A percentile compares a stretch with the other conserved stretches of the same genome.
Conservation (phyloP, 2,329 filamentous ascomycete species). For the Nemania bipapillata region DNA sequence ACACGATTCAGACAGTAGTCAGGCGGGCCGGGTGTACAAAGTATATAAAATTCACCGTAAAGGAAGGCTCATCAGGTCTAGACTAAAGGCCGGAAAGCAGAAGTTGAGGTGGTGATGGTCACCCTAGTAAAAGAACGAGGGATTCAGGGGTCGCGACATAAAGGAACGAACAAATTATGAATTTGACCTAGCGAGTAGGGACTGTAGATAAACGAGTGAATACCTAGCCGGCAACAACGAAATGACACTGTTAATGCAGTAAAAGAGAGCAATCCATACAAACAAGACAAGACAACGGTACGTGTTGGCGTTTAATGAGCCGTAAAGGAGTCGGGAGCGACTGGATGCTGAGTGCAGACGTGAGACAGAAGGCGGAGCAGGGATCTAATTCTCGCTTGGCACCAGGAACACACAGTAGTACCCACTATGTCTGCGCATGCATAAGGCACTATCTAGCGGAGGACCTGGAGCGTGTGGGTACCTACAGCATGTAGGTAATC, state of each 20-base stretch:
- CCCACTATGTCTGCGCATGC: not conserved
- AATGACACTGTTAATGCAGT: constrained; percentile 14
- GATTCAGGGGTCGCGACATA: constrained; percentile 24
- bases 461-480: too few species aligned
- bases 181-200: constrained; percentile 1
- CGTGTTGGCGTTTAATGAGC: constrained; percentile 28
- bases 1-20: constrained; percentile 32
- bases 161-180: constrained; percentile 16
- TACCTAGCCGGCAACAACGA: constrained; percentile 11
- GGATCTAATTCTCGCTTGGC: constrained; percentile 13
- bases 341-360: constrained; percentile 24
- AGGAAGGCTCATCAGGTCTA: constrained; percentile 13
- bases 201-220: constrained; percentile 14
- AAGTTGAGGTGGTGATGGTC: not conserved
- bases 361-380: constrained; percentile 26
- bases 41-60: constrained; percentile 23
- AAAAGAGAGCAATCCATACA: constrained; percentile 21
- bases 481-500: too few species aligned
- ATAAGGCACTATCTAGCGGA: too few species aligned
- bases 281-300: not conserved
- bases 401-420: not conserved
- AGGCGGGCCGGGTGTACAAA: constrained; percentile 26
- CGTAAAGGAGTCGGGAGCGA: constrained; percentile 22
- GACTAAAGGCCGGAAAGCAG: constrained; percentile 10
- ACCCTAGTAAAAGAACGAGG: constrained; percentile 6